Conservation (phyloP, 139 green algal species). For the Dunaliella primolecta region DNA sequence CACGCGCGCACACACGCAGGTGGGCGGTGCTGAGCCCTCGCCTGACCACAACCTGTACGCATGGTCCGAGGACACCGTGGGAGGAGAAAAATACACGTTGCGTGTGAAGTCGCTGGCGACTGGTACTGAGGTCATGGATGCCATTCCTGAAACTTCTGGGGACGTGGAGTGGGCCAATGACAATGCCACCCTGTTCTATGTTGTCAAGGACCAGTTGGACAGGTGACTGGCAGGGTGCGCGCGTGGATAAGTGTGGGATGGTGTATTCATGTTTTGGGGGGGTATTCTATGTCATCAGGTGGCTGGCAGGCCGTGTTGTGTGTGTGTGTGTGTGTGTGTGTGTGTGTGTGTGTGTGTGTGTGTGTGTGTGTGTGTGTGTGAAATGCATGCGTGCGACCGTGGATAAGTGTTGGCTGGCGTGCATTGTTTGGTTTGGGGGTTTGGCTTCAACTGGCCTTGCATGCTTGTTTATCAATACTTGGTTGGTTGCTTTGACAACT, state of each 20-base stretch:
- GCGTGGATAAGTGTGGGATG: not conserved
- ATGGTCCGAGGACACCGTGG: slow-evolving; percentile 72
- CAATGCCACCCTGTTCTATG: slow-evolving; percentile 72
- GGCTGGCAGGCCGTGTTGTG: too few relatives aligned
- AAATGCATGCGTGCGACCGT: too few relatives aligned
- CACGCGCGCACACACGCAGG: too few relatives aligned
- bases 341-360: not conserved
- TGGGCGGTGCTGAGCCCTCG: slow-evolving; percentile 39
- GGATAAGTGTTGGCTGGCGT: too few relatives aligned
- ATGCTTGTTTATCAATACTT: too few relatives aligned
- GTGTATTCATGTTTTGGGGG: not conserved
- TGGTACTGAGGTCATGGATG: slow-evolving; percentile 50
- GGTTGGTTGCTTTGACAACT: too few relatives aligned
- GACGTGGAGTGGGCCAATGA: slow-evolving; percentile 65
- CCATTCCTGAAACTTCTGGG: slow-evolving; percentile 55
- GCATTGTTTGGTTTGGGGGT: too few relatives aligned
- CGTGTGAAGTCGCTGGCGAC: slow-evolving; percentile 67
- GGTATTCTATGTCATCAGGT: not conserved
- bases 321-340: slow-evolving; percentile 7
- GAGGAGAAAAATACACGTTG: slow-evolving; percentile 81
- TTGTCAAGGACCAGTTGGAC: slow-evolving; percentile 76
- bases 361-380: not conserved
- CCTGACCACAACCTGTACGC: slow-evolving; percentile 68
- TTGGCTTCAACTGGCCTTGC: too few relatives aligned
- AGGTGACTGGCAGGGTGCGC: slow-evolving; percentile 8